Conservation (phyloP, 306 rosid species). For the Delonix regia region DNA sequence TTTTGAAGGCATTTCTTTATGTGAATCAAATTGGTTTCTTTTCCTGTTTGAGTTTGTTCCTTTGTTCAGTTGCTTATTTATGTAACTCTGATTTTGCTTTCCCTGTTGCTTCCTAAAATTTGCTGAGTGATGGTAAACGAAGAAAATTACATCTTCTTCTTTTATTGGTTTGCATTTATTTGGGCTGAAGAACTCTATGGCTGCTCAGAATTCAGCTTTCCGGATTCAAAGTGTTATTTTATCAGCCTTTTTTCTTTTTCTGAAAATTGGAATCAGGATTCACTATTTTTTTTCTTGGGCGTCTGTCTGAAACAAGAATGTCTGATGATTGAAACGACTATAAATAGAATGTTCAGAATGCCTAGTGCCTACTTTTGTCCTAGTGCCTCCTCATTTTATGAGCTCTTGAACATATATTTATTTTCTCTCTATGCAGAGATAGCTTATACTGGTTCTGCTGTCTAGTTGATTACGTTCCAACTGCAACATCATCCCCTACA, state of each 20-base stretch:
- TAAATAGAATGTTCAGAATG: background rate
- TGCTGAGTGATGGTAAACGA: background rate
- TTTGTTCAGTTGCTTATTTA: slow-evolving; percentile 12
- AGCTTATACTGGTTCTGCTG: slow-evolving; percentile 34
- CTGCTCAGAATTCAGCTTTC: slow-evolving; percentile 2
- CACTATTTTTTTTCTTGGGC: background rate
- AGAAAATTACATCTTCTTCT: background rate
- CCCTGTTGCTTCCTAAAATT: background rate
- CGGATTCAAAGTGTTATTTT: background rate
- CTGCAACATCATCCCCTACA: slow-evolving; percentile 37
- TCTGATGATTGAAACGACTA: background rate
- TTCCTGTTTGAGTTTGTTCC: background rate
- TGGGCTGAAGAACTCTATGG: background rate
- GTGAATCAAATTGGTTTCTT: slow-evolving; percentile 5
- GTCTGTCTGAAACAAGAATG: background rate
- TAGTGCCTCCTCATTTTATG: background rate
- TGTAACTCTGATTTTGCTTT: background rate
- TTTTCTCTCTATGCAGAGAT: slow-evolving; percentile 56
- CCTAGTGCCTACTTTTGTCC: background rate
- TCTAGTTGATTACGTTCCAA: slow-evolving; percentile 44
- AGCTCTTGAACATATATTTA: slow-evolving; percentile 18
- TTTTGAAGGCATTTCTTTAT: background rate
- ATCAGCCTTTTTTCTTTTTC: background rate
- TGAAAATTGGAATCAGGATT: background rate
- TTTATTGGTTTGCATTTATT: background rate